Percentiles rank a stretch among this genome's conserved stretches.
These are phyloP conservation scores for Hanseniaspora clermontiae DNA, from an alignment of 805 yeast genomes.

Conservation along the genomic window DNA sequence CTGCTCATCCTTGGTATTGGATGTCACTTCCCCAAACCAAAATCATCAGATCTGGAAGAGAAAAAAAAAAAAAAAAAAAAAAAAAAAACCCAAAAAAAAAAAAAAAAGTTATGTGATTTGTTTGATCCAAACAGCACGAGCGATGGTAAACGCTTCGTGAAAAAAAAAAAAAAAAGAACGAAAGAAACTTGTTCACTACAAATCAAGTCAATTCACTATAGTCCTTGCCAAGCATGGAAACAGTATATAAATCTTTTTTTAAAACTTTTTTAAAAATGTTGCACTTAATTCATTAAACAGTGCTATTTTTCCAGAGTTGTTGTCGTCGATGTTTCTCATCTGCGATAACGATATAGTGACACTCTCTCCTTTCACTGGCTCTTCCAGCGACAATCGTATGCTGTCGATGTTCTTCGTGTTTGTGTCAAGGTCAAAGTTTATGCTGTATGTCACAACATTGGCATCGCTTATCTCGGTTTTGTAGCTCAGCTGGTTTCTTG, in stretches of 20 bases:
- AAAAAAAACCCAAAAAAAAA: not conserved
- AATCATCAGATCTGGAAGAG: not conserved
- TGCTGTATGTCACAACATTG: not conserved
- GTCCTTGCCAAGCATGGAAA: no score
- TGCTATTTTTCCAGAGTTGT: not conserved
- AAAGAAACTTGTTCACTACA: no score
- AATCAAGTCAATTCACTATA: no score
- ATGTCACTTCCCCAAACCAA: not conserved
- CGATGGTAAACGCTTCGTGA: not conserved
- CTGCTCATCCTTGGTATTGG: not conserved
- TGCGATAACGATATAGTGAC: not conserved
- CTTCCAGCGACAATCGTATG: not conserved
- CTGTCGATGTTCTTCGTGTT: not conserved
- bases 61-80: not conserved
- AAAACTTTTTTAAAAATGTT: not conserved
- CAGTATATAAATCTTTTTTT: not conserved
- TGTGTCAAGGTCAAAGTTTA: not conserved
- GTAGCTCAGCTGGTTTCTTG: not conserved
- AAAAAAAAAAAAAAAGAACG: not conserved
- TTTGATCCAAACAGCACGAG: no score
- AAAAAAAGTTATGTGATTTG: not conserved
- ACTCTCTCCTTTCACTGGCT: not conserved
- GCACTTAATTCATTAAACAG: conserved; percentile 8
- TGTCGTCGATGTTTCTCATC: not conserved
- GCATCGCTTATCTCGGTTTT: not conserved